Percentiles rank a stretch among this genome's conserved stretches.
Conservation (phyloP, 139 green algal species). For the Picochlorum sp. region DNA sequence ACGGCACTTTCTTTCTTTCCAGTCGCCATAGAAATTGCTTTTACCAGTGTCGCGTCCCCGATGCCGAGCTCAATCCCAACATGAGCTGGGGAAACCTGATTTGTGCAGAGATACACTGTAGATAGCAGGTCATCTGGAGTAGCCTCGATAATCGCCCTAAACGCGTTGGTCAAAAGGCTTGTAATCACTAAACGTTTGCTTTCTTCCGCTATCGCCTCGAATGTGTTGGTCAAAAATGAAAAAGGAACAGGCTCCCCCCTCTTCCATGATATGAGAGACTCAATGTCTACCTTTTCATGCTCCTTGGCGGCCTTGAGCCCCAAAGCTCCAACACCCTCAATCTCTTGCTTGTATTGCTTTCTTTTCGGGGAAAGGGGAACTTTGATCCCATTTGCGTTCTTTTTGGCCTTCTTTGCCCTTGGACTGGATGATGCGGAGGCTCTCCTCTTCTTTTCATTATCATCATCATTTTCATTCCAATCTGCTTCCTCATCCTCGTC, state of each 20-base stretch:
- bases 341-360: background rate
- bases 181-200: slow-evolving; percentile 59
- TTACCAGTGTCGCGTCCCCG: slow-evolving; percentile 87
- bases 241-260: slow-evolving; percentile 66
- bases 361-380: background rate
- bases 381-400: background rate
- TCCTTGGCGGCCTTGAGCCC: slow-evolving; percentile 45
- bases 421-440: background rate
- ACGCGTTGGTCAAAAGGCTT: slow-evolving; percentile 56
- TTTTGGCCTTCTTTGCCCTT: slow-evolving; percentile 2
- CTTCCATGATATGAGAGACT: slow-evolving; percentile 45
- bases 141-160: slow-evolving; percentile 69
- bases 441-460: background rate
- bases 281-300: slow-evolving; percentile 37
- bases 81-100: slow-evolving; percentile 81
- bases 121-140: slow-evolving; percentile 77
- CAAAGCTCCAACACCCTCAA: slow-evolving; percentile 65
- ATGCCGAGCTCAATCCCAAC: slow-evolving; percentile 91
- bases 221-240: slow-evolving; percentile 63
- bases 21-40: slow-evolving; percentile 74
- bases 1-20: slow-evolving; percentile 74
- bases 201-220: slow-evolving; percentile 51
- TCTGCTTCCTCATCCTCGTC: no score
- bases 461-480: no score
- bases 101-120: slow-evolving; percentile 85